Evolutionary conservation across 805 yeast genomes (phyloP).

Genomic region (Metschnikowia borealis): DNA sequence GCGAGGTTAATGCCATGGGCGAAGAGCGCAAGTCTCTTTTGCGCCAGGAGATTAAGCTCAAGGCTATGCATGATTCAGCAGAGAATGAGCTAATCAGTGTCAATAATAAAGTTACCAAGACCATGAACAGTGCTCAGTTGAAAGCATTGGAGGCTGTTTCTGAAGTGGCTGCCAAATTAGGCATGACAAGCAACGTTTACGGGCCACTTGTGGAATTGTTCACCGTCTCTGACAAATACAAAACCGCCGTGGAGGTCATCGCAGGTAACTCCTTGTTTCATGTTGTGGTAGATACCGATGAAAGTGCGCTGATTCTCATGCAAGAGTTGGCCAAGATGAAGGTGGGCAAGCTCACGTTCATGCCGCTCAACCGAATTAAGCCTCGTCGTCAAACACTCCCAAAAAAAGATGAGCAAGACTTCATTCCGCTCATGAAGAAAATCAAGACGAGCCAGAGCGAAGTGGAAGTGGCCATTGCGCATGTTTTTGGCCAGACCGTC

Average conservation of each 20-base stretch:
- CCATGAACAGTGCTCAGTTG: slow-evolving; percentile 70
- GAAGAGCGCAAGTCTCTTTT: slow-evolving; percentile 72
- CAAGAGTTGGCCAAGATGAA: slow-evolving; percentile 65
- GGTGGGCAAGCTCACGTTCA: slow-evolving; percentile 84
- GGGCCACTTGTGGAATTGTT: slow-evolving; percentile 88
- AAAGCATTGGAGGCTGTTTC: slow-evolving; percentile 68
- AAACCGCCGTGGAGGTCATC: slow-evolving; percentile 80
- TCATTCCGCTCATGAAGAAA: slow-evolving; percentile 75
- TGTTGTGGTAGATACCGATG: slow-evolving; percentile 84
- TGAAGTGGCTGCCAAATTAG: slow-evolving; percentile 55
- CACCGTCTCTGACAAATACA: slow-evolving; percentile 74
- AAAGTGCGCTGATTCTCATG: slow-evolving; percentile 76
- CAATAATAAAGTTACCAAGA: slow-evolving; percentile 58
- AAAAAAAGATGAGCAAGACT: slow-evolving; percentile 48
- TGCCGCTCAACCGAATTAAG: slow-evolving; percentile 74
- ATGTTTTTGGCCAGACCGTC: slow-evolving; percentile 76
- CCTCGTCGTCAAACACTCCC: slow-evolving; percentile 52
- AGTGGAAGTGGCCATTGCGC: slow-evolving; percentile 64
- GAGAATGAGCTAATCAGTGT: slow-evolving; percentile 53
- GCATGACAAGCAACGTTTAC: slow-evolving; percentile 54
- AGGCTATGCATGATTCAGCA: slow-evolving; percentile 52
- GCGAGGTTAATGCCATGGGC: slow-evolving; percentile 40
- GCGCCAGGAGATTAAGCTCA: slow-evolving; percentile 71
- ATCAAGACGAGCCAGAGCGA: slow-evolving; percentile 53
- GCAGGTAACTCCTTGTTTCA: slow-evolving; percentile 87